Conservation (phyloP, 441 rosid genomes). For the Pelargonium cotyledonis region DNA sequence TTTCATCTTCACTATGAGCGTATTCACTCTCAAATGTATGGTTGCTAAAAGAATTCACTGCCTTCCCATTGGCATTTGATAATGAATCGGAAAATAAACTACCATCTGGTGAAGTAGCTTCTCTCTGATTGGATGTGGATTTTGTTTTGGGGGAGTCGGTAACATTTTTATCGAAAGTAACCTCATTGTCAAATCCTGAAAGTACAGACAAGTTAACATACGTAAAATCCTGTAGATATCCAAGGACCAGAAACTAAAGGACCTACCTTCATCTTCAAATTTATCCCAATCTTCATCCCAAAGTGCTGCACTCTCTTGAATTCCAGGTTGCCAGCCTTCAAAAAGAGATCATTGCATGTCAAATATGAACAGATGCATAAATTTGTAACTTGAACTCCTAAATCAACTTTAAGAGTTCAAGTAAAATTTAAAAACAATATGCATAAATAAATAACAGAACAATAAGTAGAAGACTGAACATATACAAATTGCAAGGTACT, state of each 20-base stretch:
- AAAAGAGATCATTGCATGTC: no score
- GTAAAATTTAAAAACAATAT: neutral
- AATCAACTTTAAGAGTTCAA: neutral
- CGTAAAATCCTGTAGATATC: conserved; percentile 14
- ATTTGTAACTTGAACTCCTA: no score
- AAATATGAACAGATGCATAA: no score
- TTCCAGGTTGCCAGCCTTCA: conserved; percentile 97
- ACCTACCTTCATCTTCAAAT: conserved; percentile 89
- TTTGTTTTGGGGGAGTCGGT: conserved; percentile 28
- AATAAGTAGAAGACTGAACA: neutral
- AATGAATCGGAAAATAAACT: conserved; percentile 46
- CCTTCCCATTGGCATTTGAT: conserved; percentile 45
- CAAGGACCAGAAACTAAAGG: conserved; percentile 4
- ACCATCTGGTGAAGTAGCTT: conserved; percentile 45
- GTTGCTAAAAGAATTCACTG: conserved; percentile 35
- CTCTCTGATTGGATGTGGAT: conserved; percentile 37
- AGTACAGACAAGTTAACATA: conserved; percentile 18
- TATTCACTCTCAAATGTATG: conserved; percentile 52
- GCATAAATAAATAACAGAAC: neutral
- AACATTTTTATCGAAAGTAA: conserved; percentile 46
- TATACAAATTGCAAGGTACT: neutral
- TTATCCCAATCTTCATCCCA: conserved; percentile 99
- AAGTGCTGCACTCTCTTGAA: conserved; percentile 72
- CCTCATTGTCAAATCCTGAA: conserved; percentile 83
- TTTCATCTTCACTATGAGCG: conserved; percentile 76